Evolutionary conservation across 1,284 basidiomycete genomes (phyloP), one percentile per base, ranked within the genome.

Genomic region (Ceratobasidium sp.): DNA sequence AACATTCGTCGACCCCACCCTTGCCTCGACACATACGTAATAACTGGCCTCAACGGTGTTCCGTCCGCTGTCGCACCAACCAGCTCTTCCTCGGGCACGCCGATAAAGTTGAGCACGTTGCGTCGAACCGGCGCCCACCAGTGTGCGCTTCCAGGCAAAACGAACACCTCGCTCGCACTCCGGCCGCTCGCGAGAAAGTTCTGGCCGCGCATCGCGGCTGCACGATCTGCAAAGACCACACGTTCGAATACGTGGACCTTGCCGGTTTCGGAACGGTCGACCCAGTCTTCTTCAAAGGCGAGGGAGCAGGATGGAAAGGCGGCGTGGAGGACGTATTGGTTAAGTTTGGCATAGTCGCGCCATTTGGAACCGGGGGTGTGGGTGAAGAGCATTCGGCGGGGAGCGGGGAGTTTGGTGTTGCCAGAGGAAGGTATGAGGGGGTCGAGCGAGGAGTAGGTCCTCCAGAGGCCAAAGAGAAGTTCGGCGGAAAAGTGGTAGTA

Each of bases 11-110:
- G 86, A n/a, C 91, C 93, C 94, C 95, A 96, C 12, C 88, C 90
- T 82, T 97, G 95, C 16, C 95, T 88, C 14, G 92, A 94, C 79
- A 97, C 90, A 82, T 96, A 96, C 12, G 94, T 96, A 84, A 96
- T 95, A 44, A 96, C 95, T 0, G 85, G 85, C 69, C 83, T 85
- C 48, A 60, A 41, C 5, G 73, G 60, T 35, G 48, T 52, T 10
- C 64, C 62, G 0, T 88, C 90, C 67, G 83, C 81, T 52, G 80
- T 77, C 94, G 96, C 38, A 35, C 75, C 75, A 23, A 23, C 35
- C 12, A 68, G 7, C 50, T 77, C 66, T 20, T 77, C 75, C 70
- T 76, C 69, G 33, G 66, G 55, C 38, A 48, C 50, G 6, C 77
- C 79, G n/a, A 74, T 70, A 64, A 79, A 79, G 50, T 71, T 69